Evolutionary conservation across 2,329 filamentous ascomycete genomes (phyloP), one percentile per base, ranked within the genome.

Genomic region (Mollisia scopiformis): DNA sequence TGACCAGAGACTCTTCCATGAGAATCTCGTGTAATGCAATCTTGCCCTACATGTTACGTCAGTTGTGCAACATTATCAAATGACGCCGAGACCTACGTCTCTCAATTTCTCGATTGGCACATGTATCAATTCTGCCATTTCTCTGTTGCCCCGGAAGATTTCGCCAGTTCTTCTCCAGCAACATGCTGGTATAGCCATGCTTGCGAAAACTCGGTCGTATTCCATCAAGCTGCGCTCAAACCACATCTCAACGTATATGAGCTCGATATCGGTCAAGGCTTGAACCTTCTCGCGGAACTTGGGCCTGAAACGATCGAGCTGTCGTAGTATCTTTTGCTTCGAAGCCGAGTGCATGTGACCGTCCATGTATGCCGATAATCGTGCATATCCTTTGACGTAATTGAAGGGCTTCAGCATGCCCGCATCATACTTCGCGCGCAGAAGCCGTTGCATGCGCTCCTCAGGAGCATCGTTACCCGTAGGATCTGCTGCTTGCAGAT

Each of bases 171-270:
- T 84, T 71, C 95, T 85, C 95, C 95, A 99, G 75, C 94, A 96
- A 76, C 95, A 99, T 14, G 95, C 95, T 0, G 95, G 95, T 64
- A 99, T 94, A 1, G 95, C 95, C 95, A 99, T 99, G 75, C 93
- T 96, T 1, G 95, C 95, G 79, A 99, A 99, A 1, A 99, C 93
- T 31, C 95, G 92, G 72, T 99, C 95, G 71, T 98, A 98, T 74
- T 98, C 95, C 90, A 98, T 95, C 68, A 99, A 79, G 65, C 91
- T 95, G 71, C 90, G 88, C 76, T 99, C 95, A 73, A 99, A 98
- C 94, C 95, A 98, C 92, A 98, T 97, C 77, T 99, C 95, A 11
- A 98, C 94, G 61, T 93, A 87, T 28, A 98, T 89, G 27, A 99
- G 85, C 76, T 99, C 92, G 74, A 97, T 91, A 76, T 99, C 95